Conservation (phyloP, 2,329 filamentous ascomycete genomes). For the Beauveria medogensis region DNA sequence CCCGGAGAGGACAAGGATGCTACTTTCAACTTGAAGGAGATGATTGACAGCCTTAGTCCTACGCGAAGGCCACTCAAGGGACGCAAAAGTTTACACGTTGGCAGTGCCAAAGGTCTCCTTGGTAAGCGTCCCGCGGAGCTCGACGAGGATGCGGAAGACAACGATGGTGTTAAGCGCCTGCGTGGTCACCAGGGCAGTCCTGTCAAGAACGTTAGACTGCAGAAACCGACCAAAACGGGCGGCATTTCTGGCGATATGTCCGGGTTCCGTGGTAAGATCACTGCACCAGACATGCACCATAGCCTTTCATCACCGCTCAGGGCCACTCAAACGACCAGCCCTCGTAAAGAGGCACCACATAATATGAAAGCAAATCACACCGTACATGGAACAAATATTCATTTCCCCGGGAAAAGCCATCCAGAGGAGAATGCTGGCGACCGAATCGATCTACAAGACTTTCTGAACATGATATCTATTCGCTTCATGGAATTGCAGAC, state of each 20-base stretch:
- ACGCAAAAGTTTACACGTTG: slow-evolving; percentile 69
- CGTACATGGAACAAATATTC: slow-evolving; percentile 35
- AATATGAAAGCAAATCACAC: slow-evolving; percentile 42
- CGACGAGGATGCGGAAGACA: slow-evolving; percentile 52
- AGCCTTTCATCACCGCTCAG: slow-evolving; percentile 41
- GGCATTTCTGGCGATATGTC: slow-evolving; percentile 50
- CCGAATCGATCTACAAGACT: slow-evolving; percentile 78
- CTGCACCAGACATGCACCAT: slow-evolving; percentile 21
- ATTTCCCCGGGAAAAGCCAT: slow-evolving; percentile 27
- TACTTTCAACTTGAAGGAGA: slow-evolving; percentile 62
- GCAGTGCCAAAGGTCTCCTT: slow-evolving; percentile 63
- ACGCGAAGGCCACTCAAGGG: slow-evolving; percentile 60
- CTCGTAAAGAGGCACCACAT: slow-evolving; percentile 46
- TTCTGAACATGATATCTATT: slow-evolving; percentile 90
- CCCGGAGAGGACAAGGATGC: slow-evolving; percentile 48
- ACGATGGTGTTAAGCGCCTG: slow-evolving; percentile 58
- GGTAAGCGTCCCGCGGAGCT: slow-evolving; percentile 68
- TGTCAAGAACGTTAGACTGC: slow-evolving; percentile 65
- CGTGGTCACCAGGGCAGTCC: slow-evolving; percentile 67
- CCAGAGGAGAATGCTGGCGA: slow-evolving; percentile 45
- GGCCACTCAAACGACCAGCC: slow-evolving; percentile 40
- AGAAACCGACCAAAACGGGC: slow-evolving; percentile 59
- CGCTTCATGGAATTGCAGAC: slow-evolving; percentile 98
- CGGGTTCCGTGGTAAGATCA: slow-evolving; percentile 29
- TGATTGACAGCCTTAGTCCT: slow-evolving; percentile 71